phyloP scores from a whole-genome alignment of 2,329 filamentous ascomycete genomes.

The Ophiostoma australiae region DNA sequence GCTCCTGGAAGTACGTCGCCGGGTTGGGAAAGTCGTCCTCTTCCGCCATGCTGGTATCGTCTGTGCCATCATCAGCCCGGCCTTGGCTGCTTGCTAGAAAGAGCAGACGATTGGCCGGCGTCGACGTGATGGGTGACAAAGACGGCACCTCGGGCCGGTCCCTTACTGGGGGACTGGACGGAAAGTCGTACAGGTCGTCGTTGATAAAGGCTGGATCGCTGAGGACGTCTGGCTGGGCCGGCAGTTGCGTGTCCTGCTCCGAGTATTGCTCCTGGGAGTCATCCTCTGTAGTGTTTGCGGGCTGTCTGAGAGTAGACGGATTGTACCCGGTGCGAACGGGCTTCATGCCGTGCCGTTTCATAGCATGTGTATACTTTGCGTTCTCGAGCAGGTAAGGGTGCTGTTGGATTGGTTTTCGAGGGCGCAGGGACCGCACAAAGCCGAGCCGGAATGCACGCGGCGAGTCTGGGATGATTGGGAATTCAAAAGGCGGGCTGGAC shows the following conservation, averaged over 20 bases:
- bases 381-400: constrained; percentile 56
- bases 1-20: constrained; percentile 26
- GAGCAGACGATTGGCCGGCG: constrained; percentile 27
- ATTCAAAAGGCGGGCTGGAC: neutral
- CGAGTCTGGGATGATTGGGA: constrained; percentile 22
- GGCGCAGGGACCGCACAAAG: constrained; percentile 49
- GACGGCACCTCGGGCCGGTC: constrained; percentile 22
- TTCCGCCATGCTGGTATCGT: constrained; percentile 33
- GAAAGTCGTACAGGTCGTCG: constrained; percentile 19
- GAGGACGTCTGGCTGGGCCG: neutral
- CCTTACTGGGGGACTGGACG: constrained; percentile 13
- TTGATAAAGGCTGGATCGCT: constrained; percentile 8
- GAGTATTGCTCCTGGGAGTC: constrained; percentile 49
- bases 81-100: constrained; percentile 32
- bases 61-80: constrained; percentile 32
- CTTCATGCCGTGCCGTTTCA: constrained; percentile 52
- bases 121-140: constrained; percentile 32
- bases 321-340: constrained; percentile 43
- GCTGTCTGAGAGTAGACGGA: constrained; percentile 27
- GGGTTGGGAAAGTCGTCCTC: constrained; percentile 34
- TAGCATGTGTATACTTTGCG: constrained; percentile 48
- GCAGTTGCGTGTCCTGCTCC: constrained; percentile 44
- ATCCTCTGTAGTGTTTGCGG: constrained; percentile 33
- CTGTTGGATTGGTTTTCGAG: constrained; percentile 57
- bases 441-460: constrained; percentile 30